Conservation (phyloP, 371 early-diverging fungal genomes). For the Rhizopus arrhizus region DNA sequence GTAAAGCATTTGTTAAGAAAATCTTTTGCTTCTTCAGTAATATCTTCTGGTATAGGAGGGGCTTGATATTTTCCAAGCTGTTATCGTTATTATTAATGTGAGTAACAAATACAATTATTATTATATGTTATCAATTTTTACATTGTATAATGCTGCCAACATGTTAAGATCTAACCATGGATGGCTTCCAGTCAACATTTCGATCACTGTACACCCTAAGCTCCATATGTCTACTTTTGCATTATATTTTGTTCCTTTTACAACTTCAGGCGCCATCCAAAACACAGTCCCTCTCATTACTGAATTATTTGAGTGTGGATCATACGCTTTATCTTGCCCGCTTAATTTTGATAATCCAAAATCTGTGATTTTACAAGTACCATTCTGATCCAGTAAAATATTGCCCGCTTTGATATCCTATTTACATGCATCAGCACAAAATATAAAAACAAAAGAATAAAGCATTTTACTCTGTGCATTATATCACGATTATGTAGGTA, state of each 20-base stretch:
- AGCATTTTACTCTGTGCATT: conserved; percentile 79
- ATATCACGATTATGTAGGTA: conserved; percentile 95
- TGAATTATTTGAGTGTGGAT: conserved; percentile 51
- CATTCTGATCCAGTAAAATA: conserved; percentile 86
- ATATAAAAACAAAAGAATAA: background rate
- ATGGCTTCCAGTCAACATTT: conserved; percentile 93
- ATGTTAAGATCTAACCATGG: conserved; percentile 89
- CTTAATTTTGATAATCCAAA: conserved; percentile 97
- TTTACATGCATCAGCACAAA: background rate
- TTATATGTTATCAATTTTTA: conserved; percentile 21
- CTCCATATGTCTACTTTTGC: conserved; percentile 81
- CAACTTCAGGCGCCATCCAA: conserved; percentile 97
- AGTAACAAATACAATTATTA: background rate
- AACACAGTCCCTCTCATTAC: conserved; percentile 64
- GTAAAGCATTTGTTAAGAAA: conserved; percentile 80
- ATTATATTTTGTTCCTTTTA: conserved; percentile 75
- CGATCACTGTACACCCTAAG: conserved; percentile 93
- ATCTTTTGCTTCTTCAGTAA: conserved; percentile 69
- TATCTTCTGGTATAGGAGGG: conserved; percentile 78
- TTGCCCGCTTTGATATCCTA: conserved; percentile 95
- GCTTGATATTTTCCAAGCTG: conserved; percentile 78
- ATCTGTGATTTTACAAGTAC: conserved; percentile 96
- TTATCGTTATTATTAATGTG: background rate
- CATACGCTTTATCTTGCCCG: conserved; percentile 54
- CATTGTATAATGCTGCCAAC: conserved; percentile 84